These are phyloP conservation scores for Gracilaria domingensis DNA, from an alignment of 23 red algal genomes.

Conservation along the genomic window DNA sequence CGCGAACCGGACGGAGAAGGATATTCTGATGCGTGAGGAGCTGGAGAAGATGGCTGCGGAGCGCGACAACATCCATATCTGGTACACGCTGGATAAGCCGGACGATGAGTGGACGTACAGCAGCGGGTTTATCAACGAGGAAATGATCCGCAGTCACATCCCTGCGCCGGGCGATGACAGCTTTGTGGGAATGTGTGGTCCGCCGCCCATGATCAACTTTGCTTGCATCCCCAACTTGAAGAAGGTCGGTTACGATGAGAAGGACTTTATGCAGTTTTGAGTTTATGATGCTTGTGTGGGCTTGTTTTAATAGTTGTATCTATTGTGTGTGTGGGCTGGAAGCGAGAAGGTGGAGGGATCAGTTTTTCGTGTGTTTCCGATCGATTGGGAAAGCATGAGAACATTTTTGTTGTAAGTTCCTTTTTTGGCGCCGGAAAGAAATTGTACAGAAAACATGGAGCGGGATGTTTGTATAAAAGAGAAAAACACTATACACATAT, in stretches of 20 bases:
- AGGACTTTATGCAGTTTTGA: conserved; percentile 93
- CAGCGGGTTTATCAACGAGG: conserved; percentile 81
- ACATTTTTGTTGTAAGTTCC: neutral
- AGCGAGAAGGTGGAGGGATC: neutral
- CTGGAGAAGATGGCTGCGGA: conserved; percentile 84
- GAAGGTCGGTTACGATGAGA: conserved; percentile 76
- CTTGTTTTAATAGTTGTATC: neutral
- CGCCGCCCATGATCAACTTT: conserved; percentile 91
- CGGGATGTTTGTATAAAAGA: neutral
- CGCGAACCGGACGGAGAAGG: conserved; percentile 80
- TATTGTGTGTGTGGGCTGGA: neutral
- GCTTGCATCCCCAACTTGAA: conserved; percentile 84
- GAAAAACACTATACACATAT: neutral
- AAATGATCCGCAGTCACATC: conserved; percentile 82
- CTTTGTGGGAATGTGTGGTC: conserved; percentile 90
- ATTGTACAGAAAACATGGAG: conserved; percentile 8
- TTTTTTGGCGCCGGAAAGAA: neutral
- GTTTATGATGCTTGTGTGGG: neutral
- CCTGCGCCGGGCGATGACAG: conserved; percentile 64
- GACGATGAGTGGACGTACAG: conserved; percentile 69
- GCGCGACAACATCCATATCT: conserved; percentile 73
- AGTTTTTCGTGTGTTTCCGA: neutral
- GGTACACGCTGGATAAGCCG: conserved; percentile 78
- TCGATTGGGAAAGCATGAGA: neutral
- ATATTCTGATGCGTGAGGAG: conserved; percentile 92